Evolutionary conservation across 192 early-diverging fungal species (phyloP).

Genomic region (Coemansia sp.): DNA sequence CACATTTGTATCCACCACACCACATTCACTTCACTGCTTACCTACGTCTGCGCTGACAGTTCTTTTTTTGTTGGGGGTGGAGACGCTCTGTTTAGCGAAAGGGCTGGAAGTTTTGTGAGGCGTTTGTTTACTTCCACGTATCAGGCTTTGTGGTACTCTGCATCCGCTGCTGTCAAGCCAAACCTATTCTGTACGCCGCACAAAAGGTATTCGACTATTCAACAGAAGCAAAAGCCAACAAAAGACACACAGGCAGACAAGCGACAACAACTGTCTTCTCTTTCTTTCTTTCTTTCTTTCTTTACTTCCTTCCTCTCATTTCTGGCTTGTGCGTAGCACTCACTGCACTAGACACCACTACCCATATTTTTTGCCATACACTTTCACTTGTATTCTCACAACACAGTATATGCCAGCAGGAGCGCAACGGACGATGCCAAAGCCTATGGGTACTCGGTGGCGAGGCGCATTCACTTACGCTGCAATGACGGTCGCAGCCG

Average conservation of each 20-base stretch:
- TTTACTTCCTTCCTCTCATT: neutral
- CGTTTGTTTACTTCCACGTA: constrained; percentile 1
- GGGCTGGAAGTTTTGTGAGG: neutral
- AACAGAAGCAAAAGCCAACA: no score
- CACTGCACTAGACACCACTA: neutral
- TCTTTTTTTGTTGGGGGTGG: neutral
- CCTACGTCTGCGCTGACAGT: neutral
- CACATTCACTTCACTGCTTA: neutral
- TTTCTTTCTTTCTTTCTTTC: neutral
- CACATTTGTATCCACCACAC: neutral
- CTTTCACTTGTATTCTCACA: constrained; percentile 2
- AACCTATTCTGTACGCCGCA: neutral
- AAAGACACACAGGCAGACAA: neutral
- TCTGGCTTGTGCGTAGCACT: neutral
- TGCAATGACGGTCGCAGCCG: constrained; percentile 4
- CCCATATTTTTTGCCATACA: neutral
- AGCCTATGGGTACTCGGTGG: constrained; percentile 19
- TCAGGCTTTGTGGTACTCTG: neutral
- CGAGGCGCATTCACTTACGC: constrained; percentile 23
- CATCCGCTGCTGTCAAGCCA: neutral
- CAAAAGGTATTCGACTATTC: neutral
- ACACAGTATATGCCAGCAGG: neutral
- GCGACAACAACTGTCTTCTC: neutral
- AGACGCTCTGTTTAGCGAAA: neutral
- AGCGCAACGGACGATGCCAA: constrained; percentile 10